Evolutionary conservation across 1,284 basidiomycete genomes (phyloP).

Genomic region (Papiliotrema laurentii): DNA sequence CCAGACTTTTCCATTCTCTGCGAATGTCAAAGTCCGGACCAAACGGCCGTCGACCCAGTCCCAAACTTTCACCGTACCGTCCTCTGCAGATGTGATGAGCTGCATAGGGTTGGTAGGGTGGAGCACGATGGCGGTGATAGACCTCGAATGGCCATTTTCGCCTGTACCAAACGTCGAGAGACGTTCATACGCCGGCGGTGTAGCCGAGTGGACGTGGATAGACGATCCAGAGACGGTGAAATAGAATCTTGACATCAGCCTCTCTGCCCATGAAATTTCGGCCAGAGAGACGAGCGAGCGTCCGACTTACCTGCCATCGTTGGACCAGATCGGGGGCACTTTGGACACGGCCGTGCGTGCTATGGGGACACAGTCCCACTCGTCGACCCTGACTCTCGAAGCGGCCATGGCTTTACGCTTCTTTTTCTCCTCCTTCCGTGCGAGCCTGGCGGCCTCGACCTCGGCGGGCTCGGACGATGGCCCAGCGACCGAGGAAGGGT

Average conservation of each 20-base stretch:
- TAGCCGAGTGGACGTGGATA: constrained; percentile 74
- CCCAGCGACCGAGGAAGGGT: background rate
- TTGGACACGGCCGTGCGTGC: constrained; percentile 65
- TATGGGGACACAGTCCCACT: constrained; percentile 49
- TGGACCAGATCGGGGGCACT: constrained; percentile 71
- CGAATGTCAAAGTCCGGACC: constrained; percentile 65
- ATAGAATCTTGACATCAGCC: constrained; percentile 80
- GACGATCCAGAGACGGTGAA: constrained; percentile 71
- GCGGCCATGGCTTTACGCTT: background rate
- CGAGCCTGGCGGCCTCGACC: background rate
- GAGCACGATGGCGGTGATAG: constrained; percentile 70
- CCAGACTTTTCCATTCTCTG: constrained; percentile 61
- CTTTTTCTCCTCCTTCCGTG: constrained; percentile 3
- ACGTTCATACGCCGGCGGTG: constrained; percentile 60
- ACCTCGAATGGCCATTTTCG: constrained; percentile 51
- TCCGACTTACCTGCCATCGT: constrained; percentile 71
- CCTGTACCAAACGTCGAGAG: constrained; percentile 64
- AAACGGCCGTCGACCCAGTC: constrained; percentile 84
- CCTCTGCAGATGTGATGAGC: constrained; percentile 76
- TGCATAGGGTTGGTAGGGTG: constrained; percentile 86
- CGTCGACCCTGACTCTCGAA: background rate
- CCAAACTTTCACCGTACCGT: constrained; percentile 85
- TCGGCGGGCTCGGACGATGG: constrained; percentile 5
- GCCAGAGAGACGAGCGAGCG: background rate
- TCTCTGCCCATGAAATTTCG: constrained; percentile 12